Base-by-base conservation (phyloP, 2,329 filamentous ascomycete genomes). In the Pseudogymnoascus sp. region DNA sequence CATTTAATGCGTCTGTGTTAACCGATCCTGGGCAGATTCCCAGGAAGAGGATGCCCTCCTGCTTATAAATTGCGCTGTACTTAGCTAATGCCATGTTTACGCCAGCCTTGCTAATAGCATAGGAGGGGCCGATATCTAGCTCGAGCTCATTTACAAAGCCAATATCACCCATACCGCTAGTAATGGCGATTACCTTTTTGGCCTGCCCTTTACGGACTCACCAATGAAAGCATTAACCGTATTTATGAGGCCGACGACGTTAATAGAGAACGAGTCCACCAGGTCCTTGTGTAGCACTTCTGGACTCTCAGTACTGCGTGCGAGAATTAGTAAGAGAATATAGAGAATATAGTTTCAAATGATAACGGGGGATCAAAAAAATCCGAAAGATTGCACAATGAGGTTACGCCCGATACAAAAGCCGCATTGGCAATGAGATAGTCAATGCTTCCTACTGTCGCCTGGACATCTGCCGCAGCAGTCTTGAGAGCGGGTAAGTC, bases 111-210 rank as follows among this genome's bases (percentile, higher is more conserved):
- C 74, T 78, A 31, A 77, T 75, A 0, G 79, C 65, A 66, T 86
- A 86, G 0, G 78, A 69, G 0, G 72, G 65, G 0, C 67, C 66
- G 0, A 72, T 60, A 0, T 74, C 71, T 53, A 84, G 64, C 0
- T 75, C 74, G 16, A 68, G 70, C 0, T 78, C 62, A 14, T 73
- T 74, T 63, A 74, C 76, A 1, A 81, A 62, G 2, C 81, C 77
- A 0, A 75, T 16, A 62, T 85, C 82, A 0, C 77, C 79, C 59
- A 77, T 65, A 16, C 81, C 82, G 0, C 70, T 78, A 6, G 78
- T 77, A 8, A 86, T 76, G 11, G 75, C 67, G 38, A 84, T 76
- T 11, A 83, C 74, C 68, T 85, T 86, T 70, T 85, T 86, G 14
- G 64, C 68, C 1, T 72, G 67, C 4, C 83, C 79, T 53, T 81